Percentiles rank a stretch among this genome's conserved stretches.
Evolutionary conservation across 305 asterid genomes (phyloP).

Genomic region (Solanum hybrid): DNA sequence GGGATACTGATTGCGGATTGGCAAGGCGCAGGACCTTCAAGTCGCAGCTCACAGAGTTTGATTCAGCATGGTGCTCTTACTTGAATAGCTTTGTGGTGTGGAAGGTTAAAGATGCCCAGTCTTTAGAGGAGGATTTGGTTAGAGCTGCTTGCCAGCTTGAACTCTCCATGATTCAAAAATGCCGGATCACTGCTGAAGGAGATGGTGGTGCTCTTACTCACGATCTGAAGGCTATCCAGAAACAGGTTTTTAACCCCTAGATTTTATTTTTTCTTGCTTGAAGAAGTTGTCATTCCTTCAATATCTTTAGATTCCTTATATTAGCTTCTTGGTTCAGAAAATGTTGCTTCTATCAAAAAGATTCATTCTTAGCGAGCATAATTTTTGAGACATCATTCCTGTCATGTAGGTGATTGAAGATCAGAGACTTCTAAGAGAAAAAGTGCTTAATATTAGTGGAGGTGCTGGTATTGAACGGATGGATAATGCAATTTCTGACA

Average conservation of each 20-base stretch:
- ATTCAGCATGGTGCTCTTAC: constrained; percentile 86
- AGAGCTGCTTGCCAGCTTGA: constrained; percentile 95
- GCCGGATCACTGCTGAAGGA: constrained; percentile 81
- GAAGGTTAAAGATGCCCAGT: constrained; percentile 89
- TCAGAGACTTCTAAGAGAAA: constrained; percentile 72
- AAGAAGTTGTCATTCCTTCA: not conserved
- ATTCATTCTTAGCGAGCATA: not conserved
- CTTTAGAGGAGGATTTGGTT: constrained; percentile 77
- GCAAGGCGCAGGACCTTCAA: constrained; percentile 36
- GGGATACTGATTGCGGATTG: constrained; percentile 21
- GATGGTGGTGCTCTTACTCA: constrained; percentile 46
- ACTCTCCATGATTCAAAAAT: constrained; percentile 71
- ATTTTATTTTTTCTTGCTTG: not conserved
- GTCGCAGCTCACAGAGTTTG: constrained; percentile 72
- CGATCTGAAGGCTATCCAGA: constrained; percentile 82
- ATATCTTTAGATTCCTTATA: not conserved
- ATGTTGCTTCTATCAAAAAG: not conserved
- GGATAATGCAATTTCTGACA: constrained; percentile 58
- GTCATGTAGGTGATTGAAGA: constrained; percentile 62
- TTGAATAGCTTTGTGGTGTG: constrained; percentile 90
- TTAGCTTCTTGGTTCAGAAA: not conserved
- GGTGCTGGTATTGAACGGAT: constrained; percentile 74
- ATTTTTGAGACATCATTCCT: not conserved
- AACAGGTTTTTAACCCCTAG: constrained; percentile 45
- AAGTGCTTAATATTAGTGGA: constrained; percentile 72